Evolutionary conservation across 2,329 filamentous ascomycete genomes (phyloP).

Genomic region (Dryadomyces quercivorus): DNA sequence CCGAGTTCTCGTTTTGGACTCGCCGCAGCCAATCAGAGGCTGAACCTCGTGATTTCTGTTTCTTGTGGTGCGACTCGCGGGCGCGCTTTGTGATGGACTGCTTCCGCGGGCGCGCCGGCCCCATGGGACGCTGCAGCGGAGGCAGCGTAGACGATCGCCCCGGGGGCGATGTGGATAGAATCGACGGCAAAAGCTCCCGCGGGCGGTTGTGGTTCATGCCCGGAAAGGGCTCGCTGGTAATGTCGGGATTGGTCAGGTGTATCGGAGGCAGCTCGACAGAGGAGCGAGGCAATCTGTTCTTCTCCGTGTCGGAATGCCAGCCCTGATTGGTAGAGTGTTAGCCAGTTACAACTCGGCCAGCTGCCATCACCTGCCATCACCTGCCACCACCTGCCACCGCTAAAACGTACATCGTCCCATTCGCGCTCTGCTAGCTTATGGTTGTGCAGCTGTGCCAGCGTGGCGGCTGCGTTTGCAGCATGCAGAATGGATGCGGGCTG

Average conservation of each 20-base stretch:
- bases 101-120: conserved; percentile 64
- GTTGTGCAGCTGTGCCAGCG: conserved; percentile 69
- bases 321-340: conserved; percentile 35
- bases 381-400: background rate
- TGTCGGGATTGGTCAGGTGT: conserved; percentile 41
- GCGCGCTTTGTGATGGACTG: conserved; percentile 74
- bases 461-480: conserved; percentile 69
- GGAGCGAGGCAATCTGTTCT: conserved; percentile 48
- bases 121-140: conserved; percentile 63
- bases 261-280: conserved; percentile 65
- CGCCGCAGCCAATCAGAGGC: conserved; percentile 54
- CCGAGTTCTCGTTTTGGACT: conserved; percentile 36
- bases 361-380: conserved; percentile 3
- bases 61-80: conserved; percentile 66
- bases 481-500: conserved; percentile 49
- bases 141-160: conserved; percentile 81
- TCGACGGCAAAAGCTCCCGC: conserved; percentile 70
- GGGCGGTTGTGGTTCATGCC: conserved; percentile 46
- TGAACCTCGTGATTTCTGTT: conserved; percentile 59
- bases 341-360: conserved; percentile 5
- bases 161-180: conserved; percentile 69
- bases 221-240: conserved; percentile 64
- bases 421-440: conserved; percentile 59
- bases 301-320: conserved; percentile 60
- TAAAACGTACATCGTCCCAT: conserved; percentile 59